Percentiles rank a stretch among this genome's conserved stretches.
These are phyloP conservation scores for Triticum monococcum DNA, from an alignment of 176 grass and related monocot species.

Conservation along the genomic window DNA sequence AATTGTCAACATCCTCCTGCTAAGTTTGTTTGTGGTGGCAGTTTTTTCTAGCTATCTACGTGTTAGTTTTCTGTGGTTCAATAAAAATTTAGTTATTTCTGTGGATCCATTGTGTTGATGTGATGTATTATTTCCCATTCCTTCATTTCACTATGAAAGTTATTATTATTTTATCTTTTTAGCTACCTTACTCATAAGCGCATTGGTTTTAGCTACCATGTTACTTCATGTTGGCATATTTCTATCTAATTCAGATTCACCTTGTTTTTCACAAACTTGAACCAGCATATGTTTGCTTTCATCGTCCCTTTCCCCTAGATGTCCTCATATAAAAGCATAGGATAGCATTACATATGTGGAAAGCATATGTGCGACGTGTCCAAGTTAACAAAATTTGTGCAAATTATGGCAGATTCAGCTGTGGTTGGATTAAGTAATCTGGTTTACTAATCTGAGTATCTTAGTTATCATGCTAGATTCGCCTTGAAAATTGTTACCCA, in stretches of 20 bases:
- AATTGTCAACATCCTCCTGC: neutral
- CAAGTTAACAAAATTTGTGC: neutral
- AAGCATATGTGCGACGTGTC: neutral
- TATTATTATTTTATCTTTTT: neutral
- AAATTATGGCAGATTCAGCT: neutral
- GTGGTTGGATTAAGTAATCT: neutral
- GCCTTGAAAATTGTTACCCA: neutral
- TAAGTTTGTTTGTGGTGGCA: constrained; percentile 1
- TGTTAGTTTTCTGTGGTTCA: neutral
- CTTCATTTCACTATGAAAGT: neutral
- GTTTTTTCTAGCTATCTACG: constrained; percentile 1
- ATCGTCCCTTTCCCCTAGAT: neutral
- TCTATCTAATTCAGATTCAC: neutral
- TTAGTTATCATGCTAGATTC: neutral
- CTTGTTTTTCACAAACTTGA: neutral
- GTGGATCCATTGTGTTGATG: neutral
- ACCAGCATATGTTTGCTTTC: neutral
- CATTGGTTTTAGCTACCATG: neutral
- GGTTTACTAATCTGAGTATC: neutral
- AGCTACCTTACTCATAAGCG: neutral
- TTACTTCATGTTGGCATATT: neutral
- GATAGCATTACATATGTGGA: constrained; percentile 9
- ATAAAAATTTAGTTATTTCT: neutral
- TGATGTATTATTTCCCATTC: neutral
- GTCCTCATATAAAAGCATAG: neutral